Conservation (phyloP, 2,329 filamentous ascomycete genomes). For the Aschersonia sp. region DNA sequence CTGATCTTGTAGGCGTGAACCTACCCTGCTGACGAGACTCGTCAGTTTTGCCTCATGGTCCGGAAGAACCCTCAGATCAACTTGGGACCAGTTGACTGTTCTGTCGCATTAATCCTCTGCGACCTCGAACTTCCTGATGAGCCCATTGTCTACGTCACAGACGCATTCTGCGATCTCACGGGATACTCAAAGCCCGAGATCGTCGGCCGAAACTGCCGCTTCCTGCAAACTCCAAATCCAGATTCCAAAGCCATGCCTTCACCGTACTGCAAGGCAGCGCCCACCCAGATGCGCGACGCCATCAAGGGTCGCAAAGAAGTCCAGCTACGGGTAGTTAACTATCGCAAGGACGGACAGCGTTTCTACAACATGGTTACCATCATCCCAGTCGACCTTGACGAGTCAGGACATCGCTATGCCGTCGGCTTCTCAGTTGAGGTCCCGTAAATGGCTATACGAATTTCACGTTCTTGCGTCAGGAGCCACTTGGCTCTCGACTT, state of each 20-base stretch:
- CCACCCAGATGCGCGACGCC: constrained; percentile 36
- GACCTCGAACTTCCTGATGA: constrained; percentile 59
- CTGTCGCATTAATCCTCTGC: constrained; percentile 71
- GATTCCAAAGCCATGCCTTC: background rate
- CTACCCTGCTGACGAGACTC: background rate
- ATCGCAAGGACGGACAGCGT: constrained; percentile 61
- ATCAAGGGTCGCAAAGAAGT: constrained; percentile 30
- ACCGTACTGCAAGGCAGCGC: constrained; percentile 30
- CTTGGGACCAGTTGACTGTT: constrained; percentile 70
- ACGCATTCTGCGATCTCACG: constrained; percentile 64
- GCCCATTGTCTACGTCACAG: constrained; percentile 74
- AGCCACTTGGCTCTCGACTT: no score
- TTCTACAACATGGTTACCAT: constrained; percentile 80
- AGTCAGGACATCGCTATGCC: constrained; percentile 51
- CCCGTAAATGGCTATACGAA: background rate
- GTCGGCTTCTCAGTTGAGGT: constrained; percentile 71
- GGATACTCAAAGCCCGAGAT: constrained; percentile 65
- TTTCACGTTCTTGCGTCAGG: no score
- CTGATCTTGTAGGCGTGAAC: background rate
- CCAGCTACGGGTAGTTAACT: constrained; percentile 53
- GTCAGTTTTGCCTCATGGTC: constrained; percentile 45
- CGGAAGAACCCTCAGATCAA: constrained; percentile 62
- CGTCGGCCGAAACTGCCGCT: constrained; percentile 68
- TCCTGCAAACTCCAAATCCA: constrained; percentile 63
- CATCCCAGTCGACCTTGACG: constrained; percentile 61